A percentile compares a stretch with the other conserved stretches of the same genome.
Evolutionary conservation across 768 basidiomycete species (phyloP).

Genomic region (Amanita pallidorosea): DNA sequence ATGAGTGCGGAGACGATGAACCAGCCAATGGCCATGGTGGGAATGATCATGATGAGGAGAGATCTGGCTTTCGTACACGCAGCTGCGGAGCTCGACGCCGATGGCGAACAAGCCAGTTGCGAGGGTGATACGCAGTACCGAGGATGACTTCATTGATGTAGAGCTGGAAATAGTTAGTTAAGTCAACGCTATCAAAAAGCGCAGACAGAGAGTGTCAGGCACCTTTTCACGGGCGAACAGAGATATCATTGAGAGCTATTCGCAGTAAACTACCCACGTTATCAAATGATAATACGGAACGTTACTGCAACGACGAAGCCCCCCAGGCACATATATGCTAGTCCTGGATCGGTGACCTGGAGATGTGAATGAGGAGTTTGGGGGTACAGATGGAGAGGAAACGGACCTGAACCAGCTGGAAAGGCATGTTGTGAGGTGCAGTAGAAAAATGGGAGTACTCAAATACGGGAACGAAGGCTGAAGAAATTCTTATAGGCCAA

Average conservation of each 20-base stretch:
- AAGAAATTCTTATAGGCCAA: no score
- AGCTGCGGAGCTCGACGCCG: conserved; percentile 81
- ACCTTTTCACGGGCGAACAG: conserved; percentile 78
- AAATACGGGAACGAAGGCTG: no score
- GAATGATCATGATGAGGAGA: conserved; percentile 58
- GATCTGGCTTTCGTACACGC: conserved; percentile 74
- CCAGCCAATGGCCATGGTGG: conserved; percentile 85
- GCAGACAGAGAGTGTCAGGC: neutral
- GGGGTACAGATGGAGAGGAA: neutral
- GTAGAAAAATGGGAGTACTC: no score
- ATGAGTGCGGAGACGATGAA: conserved; percentile 61
- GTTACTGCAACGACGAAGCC: conserved; percentile 35
- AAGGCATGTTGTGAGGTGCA: neutral
- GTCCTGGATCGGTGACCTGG: conserved; percentile 40
- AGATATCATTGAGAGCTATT: conserved; percentile 79
- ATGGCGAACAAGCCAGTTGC: conserved; percentile 91
- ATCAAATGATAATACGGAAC: neutral
- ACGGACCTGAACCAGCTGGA: neutral
- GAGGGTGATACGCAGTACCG: conserved; percentile 80
- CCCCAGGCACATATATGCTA: conserved; percentile 56
- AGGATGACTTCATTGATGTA: conserved; percentile 93
- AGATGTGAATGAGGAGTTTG: neutral
- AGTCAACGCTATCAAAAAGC: no score
- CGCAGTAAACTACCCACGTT: neutral
- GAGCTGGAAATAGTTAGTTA: conserved; percentile 33